These are phyloP conservation scores for Pleomassaria siparia DNA, from an alignment of 2,329 filamentous ascomycete species.

Conservation along the genomic window DNA sequence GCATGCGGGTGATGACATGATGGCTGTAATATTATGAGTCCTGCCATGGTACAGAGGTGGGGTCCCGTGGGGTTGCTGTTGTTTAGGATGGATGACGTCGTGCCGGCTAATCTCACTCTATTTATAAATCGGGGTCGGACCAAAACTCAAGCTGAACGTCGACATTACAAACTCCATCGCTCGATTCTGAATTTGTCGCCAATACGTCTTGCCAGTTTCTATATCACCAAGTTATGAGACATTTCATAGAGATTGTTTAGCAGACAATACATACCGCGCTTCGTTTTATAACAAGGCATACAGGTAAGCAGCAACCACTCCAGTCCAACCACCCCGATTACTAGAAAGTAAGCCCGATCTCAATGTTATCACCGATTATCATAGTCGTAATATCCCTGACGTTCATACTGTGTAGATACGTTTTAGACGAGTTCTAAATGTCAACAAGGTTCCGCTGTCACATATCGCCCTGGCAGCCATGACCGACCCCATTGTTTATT, in stretches of 20 bases:
- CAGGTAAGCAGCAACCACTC: background rate
- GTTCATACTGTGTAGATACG: background rate
- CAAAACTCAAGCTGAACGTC: background rate
- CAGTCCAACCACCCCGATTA: background rate
- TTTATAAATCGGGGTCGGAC: background rate
- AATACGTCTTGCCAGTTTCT: too few species aligned
- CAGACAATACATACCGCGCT: too few species aligned
- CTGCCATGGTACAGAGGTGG: constrained; percentile 8
- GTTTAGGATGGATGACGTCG: background rate
- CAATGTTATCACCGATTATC: background rate
- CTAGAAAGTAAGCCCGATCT: background rate
- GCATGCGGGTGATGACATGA: constrained; percentile 1
- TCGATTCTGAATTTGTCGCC: background rate
- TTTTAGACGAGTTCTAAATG: background rate
- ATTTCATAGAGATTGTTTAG: too few species aligned
- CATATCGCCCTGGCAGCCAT: background rate
- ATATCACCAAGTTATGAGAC: background rate
- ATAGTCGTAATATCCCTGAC: background rate
- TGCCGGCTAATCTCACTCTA: background rate
- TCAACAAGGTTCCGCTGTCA: background rate
- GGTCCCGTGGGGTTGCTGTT: background rate
- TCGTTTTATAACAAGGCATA: too few species aligned
- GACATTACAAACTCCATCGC: background rate
- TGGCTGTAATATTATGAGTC: background rate
- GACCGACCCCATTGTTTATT: background rate